Conservation (phyloP, 2,329 filamentous ascomycete species). For the Neonectria ditissima region DNA sequence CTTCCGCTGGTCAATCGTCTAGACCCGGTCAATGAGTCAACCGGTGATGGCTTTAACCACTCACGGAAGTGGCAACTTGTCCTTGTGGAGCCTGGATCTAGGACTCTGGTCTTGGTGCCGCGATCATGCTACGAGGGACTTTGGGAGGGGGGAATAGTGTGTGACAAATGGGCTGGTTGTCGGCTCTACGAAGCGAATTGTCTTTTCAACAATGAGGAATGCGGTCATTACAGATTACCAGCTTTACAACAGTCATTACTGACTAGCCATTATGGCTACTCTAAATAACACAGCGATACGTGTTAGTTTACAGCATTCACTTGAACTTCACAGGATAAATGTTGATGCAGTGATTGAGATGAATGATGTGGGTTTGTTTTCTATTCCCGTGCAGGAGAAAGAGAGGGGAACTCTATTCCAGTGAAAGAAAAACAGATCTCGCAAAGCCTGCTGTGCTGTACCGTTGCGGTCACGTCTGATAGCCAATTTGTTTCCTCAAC, state of each 20-base stretch:
- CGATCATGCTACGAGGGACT: slow-evolving; percentile 10
- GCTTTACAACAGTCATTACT: background rate
- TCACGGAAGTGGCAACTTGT: background rate
- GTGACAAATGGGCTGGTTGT: background rate
- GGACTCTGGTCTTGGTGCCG: slow-evolving; percentile 13
- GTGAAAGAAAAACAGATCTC: slow-evolving; percentile 37
- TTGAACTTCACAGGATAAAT: slow-evolving; percentile 2
- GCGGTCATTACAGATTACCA: background rate
- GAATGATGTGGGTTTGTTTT: slow-evolving; percentile 38
- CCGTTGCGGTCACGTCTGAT: slow-evolving; percentile 29
- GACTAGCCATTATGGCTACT: background rate
- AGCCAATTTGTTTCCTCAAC: slow-evolving; percentile 38
- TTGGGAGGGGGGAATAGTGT: background rate
- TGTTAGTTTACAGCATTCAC: background rate
- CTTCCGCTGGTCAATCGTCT: background rate
- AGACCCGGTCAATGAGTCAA: slow-evolving; percentile 20
- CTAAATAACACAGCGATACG: background rate
- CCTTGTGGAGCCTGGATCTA: slow-evolving; percentile 13
- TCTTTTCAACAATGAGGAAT: background rate
- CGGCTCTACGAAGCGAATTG: background rate
- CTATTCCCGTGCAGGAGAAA: slow-evolving; percentile 38
- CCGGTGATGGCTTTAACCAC: background rate
- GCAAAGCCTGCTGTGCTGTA: slow-evolving; percentile 32
- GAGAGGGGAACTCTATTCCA: slow-evolving; percentile 44
- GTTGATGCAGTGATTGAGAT: background rate